A percentile compares a stretch with the other conserved stretches of the same genome.
These are phyloP conservation scores for Cutaneotrichosporon cutaneum DNA, from an alignment of 1,284 basidiomycete genomes.

Conservation along the genomic window DNA sequence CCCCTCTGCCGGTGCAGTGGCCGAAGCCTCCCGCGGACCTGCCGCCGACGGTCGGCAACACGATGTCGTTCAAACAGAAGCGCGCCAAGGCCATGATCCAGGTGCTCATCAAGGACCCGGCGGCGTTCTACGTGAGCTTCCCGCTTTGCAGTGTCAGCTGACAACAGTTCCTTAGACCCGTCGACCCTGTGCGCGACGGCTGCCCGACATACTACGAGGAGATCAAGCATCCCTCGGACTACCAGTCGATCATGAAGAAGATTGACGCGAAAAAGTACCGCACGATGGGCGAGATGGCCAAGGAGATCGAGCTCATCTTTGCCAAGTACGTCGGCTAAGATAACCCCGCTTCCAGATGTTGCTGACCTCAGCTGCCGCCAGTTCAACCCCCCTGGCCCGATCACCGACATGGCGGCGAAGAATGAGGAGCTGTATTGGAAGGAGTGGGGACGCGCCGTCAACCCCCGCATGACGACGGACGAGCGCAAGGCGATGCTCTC, in stretches of 20 bases:
- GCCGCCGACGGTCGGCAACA: constrained; percentile 33
- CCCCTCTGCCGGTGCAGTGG: constrained; percentile 34
- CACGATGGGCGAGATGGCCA: constrained; percentile 76
- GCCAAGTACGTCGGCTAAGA: constrained; percentile 61
- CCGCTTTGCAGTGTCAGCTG: constrained; percentile 1
- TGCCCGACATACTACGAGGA: constrained; percentile 94
- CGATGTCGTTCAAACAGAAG: constrained; percentile 65
- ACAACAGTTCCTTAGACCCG: constrained; percentile 68
- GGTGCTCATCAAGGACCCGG: constrained; percentile 64
- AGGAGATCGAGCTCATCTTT: constrained; percentile 81
- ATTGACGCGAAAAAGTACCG: constrained; percentile 63
- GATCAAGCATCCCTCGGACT: constrained; percentile 92
- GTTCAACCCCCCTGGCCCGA: constrained; percentile 73
- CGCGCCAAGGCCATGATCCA: constrained; percentile 75
- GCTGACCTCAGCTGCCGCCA: constrained; percentile 60
- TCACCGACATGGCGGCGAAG: constrained; percentile 67
- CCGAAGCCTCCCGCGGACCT: constrained; percentile 39
- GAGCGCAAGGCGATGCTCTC: constrained; percentile 79
- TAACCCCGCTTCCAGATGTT: neutral
- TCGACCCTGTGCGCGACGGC: constrained; percentile 77
- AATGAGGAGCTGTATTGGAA: constrained; percentile 75
- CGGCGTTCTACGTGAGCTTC: constrained; percentile 61
- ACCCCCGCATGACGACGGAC: constrained; percentile 69
- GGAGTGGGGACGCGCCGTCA: constrained; percentile 80
- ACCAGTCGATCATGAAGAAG: constrained; percentile 77